phyloP scores from a whole-genome alignment of 2,329 filamentous ascomycete species.

The Penicillium janthinellum region DNA sequence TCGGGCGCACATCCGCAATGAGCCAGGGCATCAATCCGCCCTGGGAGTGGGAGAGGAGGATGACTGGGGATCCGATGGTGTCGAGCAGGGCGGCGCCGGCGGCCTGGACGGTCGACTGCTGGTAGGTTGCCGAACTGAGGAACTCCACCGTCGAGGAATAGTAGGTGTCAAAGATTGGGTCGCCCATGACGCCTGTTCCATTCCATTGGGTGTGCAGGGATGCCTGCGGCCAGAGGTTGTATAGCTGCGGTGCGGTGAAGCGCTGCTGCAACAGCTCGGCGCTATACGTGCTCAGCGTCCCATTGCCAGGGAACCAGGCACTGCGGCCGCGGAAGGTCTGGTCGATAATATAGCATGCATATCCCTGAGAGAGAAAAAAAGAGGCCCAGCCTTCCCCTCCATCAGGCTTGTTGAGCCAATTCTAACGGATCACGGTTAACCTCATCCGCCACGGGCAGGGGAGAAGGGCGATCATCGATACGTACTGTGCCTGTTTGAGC shows the following conservation, averaged over 20 bases:
- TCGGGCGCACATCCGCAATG: slow-evolving; percentile 52
- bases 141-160: slow-evolving; percentile 39
- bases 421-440: slow-evolving; percentile 25
- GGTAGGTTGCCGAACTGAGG: slow-evolving; percentile 14
- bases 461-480: slow-evolving; percentile 1
- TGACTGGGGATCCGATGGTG: slow-evolving; percentile 42
- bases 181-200: slow-evolving; percentile 39
- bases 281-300: slow-evolving; percentile 17
- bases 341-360: slow-evolving; percentile 50
- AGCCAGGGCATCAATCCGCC: slow-evolving; percentile 52
- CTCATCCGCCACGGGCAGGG: neutral
- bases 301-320: slow-evolving; percentile 26
- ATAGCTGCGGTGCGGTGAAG: slow-evolving; percentile 39
- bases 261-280: slow-evolving; percentile 30
- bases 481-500: slow-evolving; percentile 38
- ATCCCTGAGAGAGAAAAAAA: slow-evolving; percentile 50
- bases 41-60: slow-evolving; percentile 54
- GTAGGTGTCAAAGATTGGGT: slow-evolving; percentile 54
- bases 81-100: slow-evolving; percentile 50
- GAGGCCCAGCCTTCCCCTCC: slow-evolving; percentile 51
- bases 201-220: slow-evolving; percentile 49
- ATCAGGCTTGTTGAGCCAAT: slow-evolving; percentile 54
- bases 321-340: slow-evolving; percentile 42
- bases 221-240: slow-evolving; percentile 46
- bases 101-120: slow-evolving; percentile 37